phyloP scores from a whole-genome alignment of 345 rosid species.

The Trapa incisa region DNA sequence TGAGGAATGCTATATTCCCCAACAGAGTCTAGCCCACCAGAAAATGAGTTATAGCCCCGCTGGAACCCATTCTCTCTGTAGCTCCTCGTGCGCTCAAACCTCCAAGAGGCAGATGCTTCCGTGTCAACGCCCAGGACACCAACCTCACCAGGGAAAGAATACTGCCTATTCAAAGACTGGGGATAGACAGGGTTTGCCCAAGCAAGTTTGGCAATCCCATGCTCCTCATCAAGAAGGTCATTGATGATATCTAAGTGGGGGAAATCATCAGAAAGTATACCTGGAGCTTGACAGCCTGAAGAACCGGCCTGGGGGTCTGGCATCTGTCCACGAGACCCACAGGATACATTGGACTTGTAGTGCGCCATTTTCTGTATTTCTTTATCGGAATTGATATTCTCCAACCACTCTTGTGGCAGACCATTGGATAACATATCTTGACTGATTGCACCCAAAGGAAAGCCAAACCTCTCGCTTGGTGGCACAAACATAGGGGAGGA shows the following conservation, averaged over 20 bases:
- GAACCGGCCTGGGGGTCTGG: constrained; percentile 31
- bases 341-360: constrained; percentile 12
- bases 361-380: constrained; percentile 25
- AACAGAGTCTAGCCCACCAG: constrained; percentile 23
- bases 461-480: constrained; percentile 34
- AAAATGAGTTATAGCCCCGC: constrained; percentile 28
- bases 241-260: constrained; percentile 93
- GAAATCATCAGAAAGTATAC: constrained; percentile 54
- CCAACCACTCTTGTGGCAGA: constrained; percentile 36
- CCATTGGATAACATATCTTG: constrained; percentile 41
- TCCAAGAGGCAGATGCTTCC: constrained; percentile 28
- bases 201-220: constrained; percentile 24
- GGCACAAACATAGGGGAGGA: constrained; percentile 34
- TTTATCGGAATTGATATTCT: constrained; percentile 23
- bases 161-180: constrained; percentile 36
- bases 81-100: constrained; percentile 48
- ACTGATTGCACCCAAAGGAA: constrained; percentile 30
- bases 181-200: constrained; percentile 18
- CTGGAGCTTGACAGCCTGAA: constrained; percentile 44
- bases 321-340: constrained; percentile 23
- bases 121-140: constrained; percentile 26
- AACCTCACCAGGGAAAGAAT: constrained; percentile 37
- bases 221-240: constrained; percentile 81
- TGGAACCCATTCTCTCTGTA: constrained; percentile 42
- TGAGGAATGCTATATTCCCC: constrained; percentile 42